Percentiles rank a stretch among this genome's conserved stretches.
Evolutionary conservation across 306 rosid species (phyloP).

Genomic region (Lathyrus tuberosus): DNA sequence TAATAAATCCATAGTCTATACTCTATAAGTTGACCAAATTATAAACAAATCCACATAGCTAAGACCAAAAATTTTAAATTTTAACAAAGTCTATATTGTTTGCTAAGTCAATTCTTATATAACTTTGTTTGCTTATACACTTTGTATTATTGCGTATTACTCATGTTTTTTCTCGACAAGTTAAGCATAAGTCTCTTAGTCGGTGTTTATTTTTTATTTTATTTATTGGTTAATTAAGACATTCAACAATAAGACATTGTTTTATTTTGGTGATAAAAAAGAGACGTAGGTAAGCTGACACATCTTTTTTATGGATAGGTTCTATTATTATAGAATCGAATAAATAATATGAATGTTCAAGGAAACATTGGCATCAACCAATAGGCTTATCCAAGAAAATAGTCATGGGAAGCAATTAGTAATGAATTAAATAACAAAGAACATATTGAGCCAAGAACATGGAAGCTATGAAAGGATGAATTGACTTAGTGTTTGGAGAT

Average conservation of each 20-base stretch:
- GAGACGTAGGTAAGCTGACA: neutral
- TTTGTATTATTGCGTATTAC: neutral
- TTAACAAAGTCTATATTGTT: neutral
- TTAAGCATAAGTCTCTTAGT: neutral
- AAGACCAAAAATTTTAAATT: neutral
- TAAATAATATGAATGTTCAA: neutral
- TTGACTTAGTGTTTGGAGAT: too few relatives aligned
- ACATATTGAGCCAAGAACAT: too few relatives aligned
- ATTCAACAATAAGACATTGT: too few relatives aligned
- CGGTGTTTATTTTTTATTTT: neutral
- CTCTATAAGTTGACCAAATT: neutral
- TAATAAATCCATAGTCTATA: too few relatives aligned
- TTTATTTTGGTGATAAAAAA: neutral
- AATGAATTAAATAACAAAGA: neutral
- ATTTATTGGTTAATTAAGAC: neutral
- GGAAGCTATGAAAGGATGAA: too few relatives aligned
- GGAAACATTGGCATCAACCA: neutral
- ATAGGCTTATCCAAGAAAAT: neutral
- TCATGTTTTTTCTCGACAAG: neutral
- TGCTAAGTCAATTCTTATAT: neutral
- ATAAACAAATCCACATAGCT: too few relatives aligned
- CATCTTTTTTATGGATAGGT: neutral
- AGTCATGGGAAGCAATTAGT: conserved; percentile 3
- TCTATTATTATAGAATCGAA: neutral
- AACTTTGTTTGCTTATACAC: neutral